Conservation (phyloP, 768 basidiomycete genomes). For the Gymnopilus junonius region DNA sequence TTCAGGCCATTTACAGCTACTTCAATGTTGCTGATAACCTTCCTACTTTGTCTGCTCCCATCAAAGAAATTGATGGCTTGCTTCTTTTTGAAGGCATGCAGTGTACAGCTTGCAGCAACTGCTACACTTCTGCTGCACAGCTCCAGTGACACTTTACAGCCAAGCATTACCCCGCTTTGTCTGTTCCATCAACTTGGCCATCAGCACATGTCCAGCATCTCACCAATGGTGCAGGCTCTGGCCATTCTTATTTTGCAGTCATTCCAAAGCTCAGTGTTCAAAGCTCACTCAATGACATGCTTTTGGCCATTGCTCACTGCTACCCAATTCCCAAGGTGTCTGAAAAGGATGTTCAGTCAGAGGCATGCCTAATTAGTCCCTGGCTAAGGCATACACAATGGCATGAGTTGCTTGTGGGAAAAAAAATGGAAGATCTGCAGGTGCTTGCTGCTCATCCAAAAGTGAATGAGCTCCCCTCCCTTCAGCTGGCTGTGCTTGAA, state of each 20-base stretch:
- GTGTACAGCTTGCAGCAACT: not conserved
- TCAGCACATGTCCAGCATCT: not conserved
- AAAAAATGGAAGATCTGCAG: not conserved
- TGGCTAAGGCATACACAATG: slow-evolving; percentile 13
- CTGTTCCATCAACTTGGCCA: not conserved
- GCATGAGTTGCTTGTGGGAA: slow-evolving; percentile 1
- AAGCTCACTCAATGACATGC: not conserved
- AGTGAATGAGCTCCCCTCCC: slow-evolving; percentile 3
- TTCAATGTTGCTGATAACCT: not conserved
- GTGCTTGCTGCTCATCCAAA: not conserved
- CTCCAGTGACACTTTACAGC: not conserved
- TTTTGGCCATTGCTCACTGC: not conserved
- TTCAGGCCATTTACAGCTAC: not conserved
- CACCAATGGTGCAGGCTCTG: not conserved
- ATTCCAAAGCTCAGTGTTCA: not conserved
- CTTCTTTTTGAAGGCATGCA: not conserved
- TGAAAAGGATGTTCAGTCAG: not conserved
- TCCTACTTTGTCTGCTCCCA: not conserved
- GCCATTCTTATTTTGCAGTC: not conserved
- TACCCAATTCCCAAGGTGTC: not conserved
- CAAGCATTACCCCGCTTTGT: not conserved
- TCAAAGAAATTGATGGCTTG: not conserved
- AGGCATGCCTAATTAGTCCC: slow-evolving; percentile 8
- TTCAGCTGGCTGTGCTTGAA: not conserved
- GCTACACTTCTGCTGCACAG: not conserved